Percentiles rank a stretch among this genome's conserved stretches.
Evolutionary conservation across 2,329 filamentous ascomycete genomes (phyloP).

Genomic region (Alternaria hordeiaustralica): DNA sequence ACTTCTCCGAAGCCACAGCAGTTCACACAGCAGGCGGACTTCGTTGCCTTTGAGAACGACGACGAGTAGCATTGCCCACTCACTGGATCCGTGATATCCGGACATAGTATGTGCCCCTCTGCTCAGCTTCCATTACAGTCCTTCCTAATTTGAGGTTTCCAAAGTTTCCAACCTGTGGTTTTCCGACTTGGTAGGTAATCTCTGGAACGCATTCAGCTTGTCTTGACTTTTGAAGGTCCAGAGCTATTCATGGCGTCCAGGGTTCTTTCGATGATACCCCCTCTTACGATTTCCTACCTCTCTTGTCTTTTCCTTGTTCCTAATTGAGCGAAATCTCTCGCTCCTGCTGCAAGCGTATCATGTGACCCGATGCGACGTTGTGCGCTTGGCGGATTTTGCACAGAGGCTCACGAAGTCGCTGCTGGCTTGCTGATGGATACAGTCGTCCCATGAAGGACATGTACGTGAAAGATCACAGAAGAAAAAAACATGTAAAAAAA

Average conservation of each 20-base stretch:
- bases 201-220: slow-evolving; percentile 3
- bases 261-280: slow-evolving; percentile 34
- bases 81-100: slow-evolving; percentile 1
- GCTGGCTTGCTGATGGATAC: slow-evolving; percentile 13
- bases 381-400: not conserved
- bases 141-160: slow-evolving; percentile 21
- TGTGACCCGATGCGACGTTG: not conserved
- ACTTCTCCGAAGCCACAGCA: slow-evolving; percentile 18
- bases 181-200: slow-evolving; percentile 27
- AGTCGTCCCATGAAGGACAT: slow-evolving; percentile 1
- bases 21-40: slow-evolving; percentile 42
- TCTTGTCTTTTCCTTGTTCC: slow-evolving; percentile 13
- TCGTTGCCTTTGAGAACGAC: slow-evolving; percentile 32
- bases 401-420: not conserved
- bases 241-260: slow-evolving; percentile 21
- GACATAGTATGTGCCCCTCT: slow-evolving; percentile 23
- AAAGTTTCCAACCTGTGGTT: slow-evolving; percentile 14
- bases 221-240: slow-evolving; percentile 20
- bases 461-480: slow-evolving; percentile 7
- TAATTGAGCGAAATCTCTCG: not conserved
- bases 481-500: slow-evolving; percentile 24
- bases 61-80: slow-evolving; percentile 13
- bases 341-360: not conserved
- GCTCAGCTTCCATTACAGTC: slow-evolving; percentile 1
- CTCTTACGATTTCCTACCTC: slow-evolving; percentile 19